Percentiles rank a stretch among this genome's conserved stretches.
These are phyloP conservation scores for Escovopsis sp. DNA, from an alignment of 2,329 filamentous ascomycete genomes.

Conservation along the genomic window DNA sequence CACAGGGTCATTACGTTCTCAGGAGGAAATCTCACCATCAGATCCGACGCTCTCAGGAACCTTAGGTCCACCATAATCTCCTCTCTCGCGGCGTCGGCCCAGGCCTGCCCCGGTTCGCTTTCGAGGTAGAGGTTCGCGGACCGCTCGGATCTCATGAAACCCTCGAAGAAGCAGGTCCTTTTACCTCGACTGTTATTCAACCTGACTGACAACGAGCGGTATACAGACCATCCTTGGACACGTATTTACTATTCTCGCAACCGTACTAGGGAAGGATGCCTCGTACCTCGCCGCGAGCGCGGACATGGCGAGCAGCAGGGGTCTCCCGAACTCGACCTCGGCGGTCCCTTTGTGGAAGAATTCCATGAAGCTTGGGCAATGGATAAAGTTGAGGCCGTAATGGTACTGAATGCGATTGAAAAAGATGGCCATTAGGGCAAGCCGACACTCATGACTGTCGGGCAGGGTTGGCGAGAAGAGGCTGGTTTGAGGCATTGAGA, in stretches of 20 bases:
- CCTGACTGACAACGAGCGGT: no score
- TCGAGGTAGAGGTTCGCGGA: background rate
- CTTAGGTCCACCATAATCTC: background rate
- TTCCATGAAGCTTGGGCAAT: slow-evolving; percentile 12
- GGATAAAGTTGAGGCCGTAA: slow-evolving; percentile 12
- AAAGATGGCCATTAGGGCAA: slow-evolving; percentile 8
- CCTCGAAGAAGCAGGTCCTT: no score
- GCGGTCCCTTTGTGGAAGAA: slow-evolving; percentile 10
- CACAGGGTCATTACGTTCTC: no score
- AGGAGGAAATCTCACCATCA: slow-evolving; percentile 9
- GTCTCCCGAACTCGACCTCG: slow-evolving; percentile 11
- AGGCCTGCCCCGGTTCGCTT: background rate
- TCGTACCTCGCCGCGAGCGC: slow-evolving; percentile 12
- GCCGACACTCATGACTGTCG: slow-evolving; percentile 6
- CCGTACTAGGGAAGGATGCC: background rate
- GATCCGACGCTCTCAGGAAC: slow-evolving; percentile 7
- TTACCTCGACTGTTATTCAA: no score
- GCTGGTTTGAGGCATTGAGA: slow-evolving; percentile 1
- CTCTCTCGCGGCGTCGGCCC: background rate
- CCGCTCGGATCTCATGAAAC: no score
- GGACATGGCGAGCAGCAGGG: slow-evolving; percentile 12
- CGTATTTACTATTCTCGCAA: background rate
- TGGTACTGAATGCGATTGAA: slow-evolving; percentile 12
- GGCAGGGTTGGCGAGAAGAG: slow-evolving; percentile 9
- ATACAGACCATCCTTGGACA: background rate